Conservation (phyloP, 345 rosid genomes). For the Murraya paniculata region DNA sequence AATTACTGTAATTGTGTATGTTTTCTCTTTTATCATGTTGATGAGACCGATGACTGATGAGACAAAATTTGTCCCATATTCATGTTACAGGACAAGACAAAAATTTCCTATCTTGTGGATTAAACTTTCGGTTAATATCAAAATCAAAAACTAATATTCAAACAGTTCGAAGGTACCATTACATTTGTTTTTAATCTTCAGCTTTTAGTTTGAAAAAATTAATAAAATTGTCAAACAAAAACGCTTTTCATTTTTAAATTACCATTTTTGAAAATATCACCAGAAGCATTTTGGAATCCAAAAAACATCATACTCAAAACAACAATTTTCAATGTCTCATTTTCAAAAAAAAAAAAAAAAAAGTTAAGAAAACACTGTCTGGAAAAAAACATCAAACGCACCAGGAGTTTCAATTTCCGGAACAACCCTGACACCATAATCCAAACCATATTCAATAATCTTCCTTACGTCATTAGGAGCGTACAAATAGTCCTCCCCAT, state of each 20-base stretch:
- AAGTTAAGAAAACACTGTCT: neutral
- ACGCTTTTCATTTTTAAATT: too few species aligned
- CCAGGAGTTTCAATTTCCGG: conserved; percentile 92
- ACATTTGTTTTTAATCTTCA: neutral
- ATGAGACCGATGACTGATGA: too few species aligned
- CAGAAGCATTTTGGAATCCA: neutral
- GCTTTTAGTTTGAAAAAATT: too few species aligned
- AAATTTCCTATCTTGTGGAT: too few species aligned
- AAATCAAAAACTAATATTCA: too few species aligned
- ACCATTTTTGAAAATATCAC: neutral
- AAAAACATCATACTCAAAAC: neutral
- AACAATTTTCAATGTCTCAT: neutral
- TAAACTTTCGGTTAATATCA: too few species aligned
- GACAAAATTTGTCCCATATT: too few species aligned
- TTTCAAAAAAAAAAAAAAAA: conserved; percentile 3
- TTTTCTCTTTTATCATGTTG: too few species aligned
- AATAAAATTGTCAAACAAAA: too few species aligned
- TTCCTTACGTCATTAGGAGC: conserved; percentile 49
- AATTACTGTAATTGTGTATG: too few species aligned
- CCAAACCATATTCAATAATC: conserved; percentile 64
- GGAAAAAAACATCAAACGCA: conserved; percentile 22
- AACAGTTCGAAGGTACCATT: too few species aligned
- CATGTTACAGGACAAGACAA: too few species aligned
- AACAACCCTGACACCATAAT: conserved; percentile 75
- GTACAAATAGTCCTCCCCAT: conserved; percentile 58